Base-by-base conservation (phyloP, 257 asterid genomes). In the Solanum etuberosum region DNA sequence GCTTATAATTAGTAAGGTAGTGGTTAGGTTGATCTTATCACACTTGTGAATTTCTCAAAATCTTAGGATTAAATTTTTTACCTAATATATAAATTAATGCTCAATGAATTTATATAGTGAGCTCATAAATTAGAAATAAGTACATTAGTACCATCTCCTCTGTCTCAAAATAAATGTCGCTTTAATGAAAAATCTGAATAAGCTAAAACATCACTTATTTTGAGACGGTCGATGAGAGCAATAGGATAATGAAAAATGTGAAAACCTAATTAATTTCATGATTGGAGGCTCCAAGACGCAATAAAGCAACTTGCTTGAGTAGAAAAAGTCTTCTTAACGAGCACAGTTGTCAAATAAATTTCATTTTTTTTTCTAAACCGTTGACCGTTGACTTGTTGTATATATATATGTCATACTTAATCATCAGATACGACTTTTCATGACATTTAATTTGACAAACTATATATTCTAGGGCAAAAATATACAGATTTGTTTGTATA, bases 1-100 rank as follows among this genome's bases (percentile, higher is more conserved):
- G 37, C 61, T 25, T 78, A 77, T 43, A 78, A 43, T 78, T 15
- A 27, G 67, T 29, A 80, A 3, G 4, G 27, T 48, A 29, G 85
- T 29, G n/a, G 67, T 80, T 80, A 78, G 85, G 42, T 48, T 27
- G 68, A 80, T 80, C 38, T 46, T 29, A 27, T 80, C 85, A 80
- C 68, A 29, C 29, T 80, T 31, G 1, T 1, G 27, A 46, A 80
- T 29, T 43, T 9, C 42, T 80, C 85, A 80, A 46, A 80, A 46
- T 80, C 27, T 46, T 37, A 35, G 10, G 51, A 35, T 18, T 73
- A 73, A 35, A 20, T 21, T 10, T 21, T 11, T 72, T 57, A 35
- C 43, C 80, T 72, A 72, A 35, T 73, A 32, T 32, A 32, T 70
- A 70, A 70, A 9, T 70, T 70, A 73, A 73, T 73, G 51, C 15